These are phyloP conservation scores for Lasiosphaeris hirsuta DNA, from an alignment of 495 filamentous ascomycete species.

Conservation along the genomic window DNA sequence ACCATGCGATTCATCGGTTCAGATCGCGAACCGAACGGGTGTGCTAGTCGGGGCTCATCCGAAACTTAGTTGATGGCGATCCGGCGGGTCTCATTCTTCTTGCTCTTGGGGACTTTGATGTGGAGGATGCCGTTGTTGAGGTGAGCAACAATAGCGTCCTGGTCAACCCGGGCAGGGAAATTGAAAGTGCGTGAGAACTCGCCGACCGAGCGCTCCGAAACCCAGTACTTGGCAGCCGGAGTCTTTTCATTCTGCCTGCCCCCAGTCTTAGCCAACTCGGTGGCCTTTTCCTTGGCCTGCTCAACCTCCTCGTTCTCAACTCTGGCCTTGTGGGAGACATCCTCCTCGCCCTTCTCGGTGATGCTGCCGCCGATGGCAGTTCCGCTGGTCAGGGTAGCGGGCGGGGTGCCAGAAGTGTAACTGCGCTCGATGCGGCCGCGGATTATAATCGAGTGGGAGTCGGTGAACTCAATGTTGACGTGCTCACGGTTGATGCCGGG, in stretches of 20 bases:
- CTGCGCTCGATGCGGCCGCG: conserved; percentile 62
- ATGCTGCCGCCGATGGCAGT: neutral
- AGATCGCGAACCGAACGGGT: no score
- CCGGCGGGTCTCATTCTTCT: conserved; percentile 34
- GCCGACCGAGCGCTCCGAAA: conserved; percentile 74
- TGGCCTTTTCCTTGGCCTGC: conserved; percentile 8
- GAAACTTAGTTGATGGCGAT: conserved; percentile 15
- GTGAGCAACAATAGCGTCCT: conserved; percentile 70
- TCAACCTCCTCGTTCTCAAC: conserved; percentile 30
- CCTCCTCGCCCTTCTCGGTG: conserved; percentile 15
- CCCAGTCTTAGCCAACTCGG: conserved; percentile 4
- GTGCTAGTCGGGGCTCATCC: no score
- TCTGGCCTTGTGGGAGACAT: conserved; percentile 33
- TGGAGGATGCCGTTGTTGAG: conserved; percentile 57
- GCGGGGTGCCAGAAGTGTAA: conserved; percentile 42
- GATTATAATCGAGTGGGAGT: conserved; percentile 71
- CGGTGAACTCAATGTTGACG: conserved; percentile 80
- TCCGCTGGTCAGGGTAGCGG: conserved; percentile 34
- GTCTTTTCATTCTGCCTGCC: conserved; percentile 12
- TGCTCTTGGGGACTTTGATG: conserved; percentile 74
- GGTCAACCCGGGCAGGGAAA: conserved; percentile 72
- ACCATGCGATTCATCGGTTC: no score
- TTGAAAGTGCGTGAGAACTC: conserved; percentile 75
- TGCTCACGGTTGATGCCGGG: conserved; percentile 78
- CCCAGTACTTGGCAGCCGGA: conserved; percentile 64